Percentiles rank a stretch among this genome's conserved stretches.
phyloP scores from a whole-genome alignment of 2,329 filamentous ascomycete genomes.

The Colletotrichum salicis region DNA sequence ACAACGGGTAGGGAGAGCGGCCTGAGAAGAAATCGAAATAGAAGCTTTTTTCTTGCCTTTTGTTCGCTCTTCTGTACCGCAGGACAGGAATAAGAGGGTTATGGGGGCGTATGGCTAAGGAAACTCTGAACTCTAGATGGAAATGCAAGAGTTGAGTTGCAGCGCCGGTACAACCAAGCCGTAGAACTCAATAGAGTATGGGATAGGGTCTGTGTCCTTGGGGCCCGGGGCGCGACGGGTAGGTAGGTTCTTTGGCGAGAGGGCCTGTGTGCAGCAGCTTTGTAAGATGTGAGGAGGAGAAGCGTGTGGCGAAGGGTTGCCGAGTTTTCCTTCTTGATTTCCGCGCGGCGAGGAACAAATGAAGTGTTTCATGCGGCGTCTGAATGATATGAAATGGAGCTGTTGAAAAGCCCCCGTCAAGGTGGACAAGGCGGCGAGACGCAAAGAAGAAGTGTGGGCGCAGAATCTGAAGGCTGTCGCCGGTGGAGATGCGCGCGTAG shows the following conservation, averaged over 20 bases:
- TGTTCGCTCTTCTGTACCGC: slow-evolving; percentile 14
- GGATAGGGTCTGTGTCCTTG: slow-evolving; percentile 31
- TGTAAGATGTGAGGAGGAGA: slow-evolving; percentile 21
- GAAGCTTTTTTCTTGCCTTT: slow-evolving; percentile 31
- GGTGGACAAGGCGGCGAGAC: neutral
- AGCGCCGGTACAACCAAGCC: slow-evolving; percentile 32
- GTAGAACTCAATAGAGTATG: slow-evolving; percentile 31
- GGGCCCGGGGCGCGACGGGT: slow-evolving; percentile 21
- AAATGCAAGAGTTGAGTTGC: slow-evolving; percentile 35
- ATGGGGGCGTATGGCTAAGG: slow-evolving; percentile 30
- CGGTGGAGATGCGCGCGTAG: slow-evolving; percentile 29
- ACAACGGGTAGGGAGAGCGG: slow-evolving; percentile 17
- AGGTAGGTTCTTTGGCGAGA: slow-evolving; percentile 22
- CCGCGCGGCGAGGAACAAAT: slow-evolving; percentile 4
- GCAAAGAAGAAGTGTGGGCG: slow-evolving; percentile 2
- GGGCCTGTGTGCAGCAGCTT: slow-evolving; percentile 28
- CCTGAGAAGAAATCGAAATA: slow-evolving; percentile 30
- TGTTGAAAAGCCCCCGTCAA: neutral
- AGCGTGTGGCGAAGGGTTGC: slow-evolving; percentile 15
- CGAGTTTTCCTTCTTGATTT: neutral
- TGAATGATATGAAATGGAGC: neutral
- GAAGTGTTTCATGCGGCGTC: neutral
- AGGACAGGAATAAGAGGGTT: slow-evolving; percentile 10
- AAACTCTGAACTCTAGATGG: slow-evolving; percentile 33
- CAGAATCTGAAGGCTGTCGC: slow-evolving; percentile 28